Evolutionary conservation across 2,329 filamentous ascomycete species (phyloP), one percentile per base, ranked within the genome.

Genomic region (Fusarium penzigii): DNA sequence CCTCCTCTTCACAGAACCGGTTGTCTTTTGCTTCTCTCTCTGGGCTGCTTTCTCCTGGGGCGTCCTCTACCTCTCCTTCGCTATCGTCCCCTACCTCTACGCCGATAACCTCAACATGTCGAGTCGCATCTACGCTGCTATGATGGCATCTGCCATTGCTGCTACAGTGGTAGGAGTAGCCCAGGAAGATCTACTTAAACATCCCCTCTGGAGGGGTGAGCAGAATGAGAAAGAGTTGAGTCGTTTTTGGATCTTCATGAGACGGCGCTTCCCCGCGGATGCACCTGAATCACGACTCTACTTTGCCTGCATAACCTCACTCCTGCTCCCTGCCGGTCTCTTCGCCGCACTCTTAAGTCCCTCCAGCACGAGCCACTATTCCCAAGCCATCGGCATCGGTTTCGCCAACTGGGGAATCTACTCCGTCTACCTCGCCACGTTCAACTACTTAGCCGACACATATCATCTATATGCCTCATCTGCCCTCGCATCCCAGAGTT

Each of bases 21-120:
- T 91, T 10, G 88, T 92, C 13, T 91, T 92, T 71, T 91, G 84
- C 75, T 97, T 97, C 75, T 91, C 88, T 1, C 77, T 96, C 1
- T 97, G 92, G 92, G 87, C 92, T 1, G 81, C 90, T 1, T 97
- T 97, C 69, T 87, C 87, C 17, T 97, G 92, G 92, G 91, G 88
- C 0, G 82, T 96, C 0, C 81, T 97, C 0, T 97, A 96, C 69
- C 76, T 96, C 16, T 90, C 88, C 12, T 93, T 96, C 61, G 84
- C 84, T 13, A 88, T 90, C 1, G 83, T 96, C 6, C 90, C 92
- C 0, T 79, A 94, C 5, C 85, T 96, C 20, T 95, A 94, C 70
- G 65, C 75, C 17, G 79, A 76, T 6, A 73, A 75, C 59, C 93
- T 95, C 74, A 80, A 78, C 53, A 73, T 86, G 36, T 79, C 82